phyloP scores from a whole-genome alignment of 768 basidiomycete species.

The Crassisporium funariophilum region DNA sequence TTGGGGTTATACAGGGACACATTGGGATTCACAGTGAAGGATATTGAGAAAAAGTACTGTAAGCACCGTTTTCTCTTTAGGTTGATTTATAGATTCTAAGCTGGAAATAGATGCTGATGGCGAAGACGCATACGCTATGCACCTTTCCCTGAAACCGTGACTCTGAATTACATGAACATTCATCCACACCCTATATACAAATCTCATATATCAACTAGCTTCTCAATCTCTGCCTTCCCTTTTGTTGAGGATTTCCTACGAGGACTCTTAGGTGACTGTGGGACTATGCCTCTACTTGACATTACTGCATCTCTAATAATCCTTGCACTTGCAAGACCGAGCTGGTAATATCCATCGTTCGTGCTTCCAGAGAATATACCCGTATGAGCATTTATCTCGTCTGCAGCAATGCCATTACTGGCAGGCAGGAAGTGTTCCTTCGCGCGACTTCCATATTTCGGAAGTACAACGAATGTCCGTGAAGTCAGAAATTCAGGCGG shows the following conservation, averaged over 20 bases:
- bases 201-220: slow-evolving; percentile 15
- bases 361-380: slow-evolving; percentile 82
- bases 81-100: not conserved
- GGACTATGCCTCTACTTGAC: slow-evolving; percentile 24
- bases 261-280: slow-evolving; percentile 4
- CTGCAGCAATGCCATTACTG: slow-evolving; percentile 64
- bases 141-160: slow-evolving; percentile 53
- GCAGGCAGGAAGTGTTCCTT: slow-evolving; percentile 62
- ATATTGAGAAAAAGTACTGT: slow-evolving; percentile 94
- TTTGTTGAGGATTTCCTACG: slow-evolving; percentile 2
- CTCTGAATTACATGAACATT: slow-evolving; percentile 6
- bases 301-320: slow-evolving; percentile 61
- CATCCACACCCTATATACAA: slow-evolving; percentile 3
- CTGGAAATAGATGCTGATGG: slow-evolving; percentile 80
- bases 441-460: slow-evolving; percentile 50
- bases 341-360: slow-evolving; percentile 90
- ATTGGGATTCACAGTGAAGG: slow-evolving; percentile 85
- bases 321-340: slow-evolving; percentile 70
- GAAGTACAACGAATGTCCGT: slow-evolving; percentile 82
- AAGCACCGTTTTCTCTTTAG: slow-evolving; percentile 18
- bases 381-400: slow-evolving; percentile 85
- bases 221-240: slow-evolving; percentile 8
- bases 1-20: slow-evolving; percentile 87
- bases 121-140: slow-evolving; percentile 94
- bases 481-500: slow-evolving; percentile 55